Percentiles rank a stretch among this genome's conserved stretches.
These are phyloP conservation scores for Euclidium syriacum DNA, from an alignment of 345 rosid genomes.

Conservation along the genomic window DNA sequence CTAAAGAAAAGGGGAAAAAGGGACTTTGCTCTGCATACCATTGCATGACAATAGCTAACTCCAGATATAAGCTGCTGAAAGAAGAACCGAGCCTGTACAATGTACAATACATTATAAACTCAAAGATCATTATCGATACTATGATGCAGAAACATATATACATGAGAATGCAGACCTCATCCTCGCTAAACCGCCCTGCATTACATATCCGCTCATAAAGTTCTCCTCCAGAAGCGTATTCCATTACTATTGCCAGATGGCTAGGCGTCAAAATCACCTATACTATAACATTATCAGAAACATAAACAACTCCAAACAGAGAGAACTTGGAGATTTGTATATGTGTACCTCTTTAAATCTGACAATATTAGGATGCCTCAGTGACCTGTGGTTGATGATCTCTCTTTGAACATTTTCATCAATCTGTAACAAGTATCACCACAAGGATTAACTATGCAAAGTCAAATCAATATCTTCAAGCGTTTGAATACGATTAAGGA, in stretches of 20 bases:
- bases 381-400: conserved; percentile 67
- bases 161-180: conserved; percentile 53
- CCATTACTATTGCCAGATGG: conserved; percentile 96
- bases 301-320: not conserved
- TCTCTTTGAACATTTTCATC: conserved; percentile 74
- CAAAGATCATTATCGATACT: conserved; percentile 1
- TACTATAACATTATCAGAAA: conserved; percentile 31
- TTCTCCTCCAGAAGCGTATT: conserved; percentile 95
- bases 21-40: conserved; percentile 44
- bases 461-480: not conserved
- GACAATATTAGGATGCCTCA: conserved; percentile 65
- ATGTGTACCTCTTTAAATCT: conserved; percentile 53
- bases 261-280: conserved; percentile 90
- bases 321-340: not conserved
- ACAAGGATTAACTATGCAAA: not conserved
- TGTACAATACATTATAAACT: not conserved
- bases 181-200: conserved; percentile 84
- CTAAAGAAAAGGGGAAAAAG: not conserved
- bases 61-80: conserved; percentile 97
- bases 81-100: conserved; percentile 83
- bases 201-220: conserved; percentile 82
- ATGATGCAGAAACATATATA: not conserved
- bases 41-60: conserved; percentile 91
- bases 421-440: conserved; percentile 35
- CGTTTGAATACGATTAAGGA: not conserved